These are phyloP conservation scores for Aspergillus sparsus DNA, from an alignment of 495 filamentous ascomycete species.

Conservation along the genomic window DNA sequence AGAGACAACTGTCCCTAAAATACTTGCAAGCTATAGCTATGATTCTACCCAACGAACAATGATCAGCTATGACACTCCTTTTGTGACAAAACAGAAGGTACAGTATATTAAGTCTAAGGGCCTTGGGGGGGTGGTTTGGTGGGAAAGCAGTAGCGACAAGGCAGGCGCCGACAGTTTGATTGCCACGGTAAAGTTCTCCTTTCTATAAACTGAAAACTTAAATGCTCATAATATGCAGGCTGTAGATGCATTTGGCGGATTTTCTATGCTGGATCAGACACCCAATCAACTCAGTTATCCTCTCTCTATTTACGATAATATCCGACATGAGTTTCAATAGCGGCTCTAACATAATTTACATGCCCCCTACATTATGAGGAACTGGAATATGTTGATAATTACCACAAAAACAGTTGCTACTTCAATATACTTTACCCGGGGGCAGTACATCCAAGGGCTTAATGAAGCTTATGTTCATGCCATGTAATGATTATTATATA, in stretches of 20 bases:
- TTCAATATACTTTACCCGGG: too few relatives aligned
- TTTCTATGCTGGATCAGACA: neutral
- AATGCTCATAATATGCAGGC: too few relatives aligned
- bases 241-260: neutral
- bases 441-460: too few relatives aligned
- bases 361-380: too few relatives aligned
- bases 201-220: neutral
- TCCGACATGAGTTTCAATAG: too few relatives aligned
- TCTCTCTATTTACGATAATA: neutral
- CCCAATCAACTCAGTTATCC: neutral
- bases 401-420: too few relatives aligned
- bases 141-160: slow-evolving; percentile 20
- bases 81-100: slow-evolving; percentile 13
- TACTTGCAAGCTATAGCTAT: slow-evolving; percentile 20
- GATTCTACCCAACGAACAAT: slow-evolving; percentile 3
- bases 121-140: slow-evolving; percentile 23
- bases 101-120: slow-evolving; percentile 15
- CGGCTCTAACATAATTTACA: too few relatives aligned
- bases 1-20: slow-evolving; percentile 20
- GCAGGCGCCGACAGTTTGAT: neutral
- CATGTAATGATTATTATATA: too few relatives aligned
- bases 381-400: too few relatives aligned
- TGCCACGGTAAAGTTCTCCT: neutral
- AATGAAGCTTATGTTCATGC: too few relatives aligned
- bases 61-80: slow-evolving; percentile 22